Evolutionary conservation across 495 filamentous ascomycete species (phyloP).

Genomic region (Hyaloscypha hepaticicola): DNA sequence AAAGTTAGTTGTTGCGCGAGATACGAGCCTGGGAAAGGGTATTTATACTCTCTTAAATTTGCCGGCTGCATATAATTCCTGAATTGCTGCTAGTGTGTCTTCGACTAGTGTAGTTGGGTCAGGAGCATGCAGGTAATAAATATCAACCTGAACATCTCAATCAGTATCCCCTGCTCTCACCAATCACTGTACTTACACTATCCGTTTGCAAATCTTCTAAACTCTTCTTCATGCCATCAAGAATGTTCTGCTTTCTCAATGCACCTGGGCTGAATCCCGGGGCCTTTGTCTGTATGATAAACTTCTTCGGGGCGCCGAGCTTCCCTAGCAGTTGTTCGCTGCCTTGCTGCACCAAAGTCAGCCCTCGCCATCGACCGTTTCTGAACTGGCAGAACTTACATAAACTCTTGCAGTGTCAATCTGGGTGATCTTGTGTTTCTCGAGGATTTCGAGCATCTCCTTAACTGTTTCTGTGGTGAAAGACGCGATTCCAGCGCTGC

Average conservation of each 20-base stretch:
- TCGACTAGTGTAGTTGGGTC: conserved; percentile 44
- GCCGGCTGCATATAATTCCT: conserved; percentile 39
- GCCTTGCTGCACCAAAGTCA: conserved; percentile 14
- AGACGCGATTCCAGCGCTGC: neutral
- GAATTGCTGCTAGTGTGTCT: conserved; percentile 41
- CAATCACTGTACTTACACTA: conserved; percentile 22
- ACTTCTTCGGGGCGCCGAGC: conserved; percentile 31
- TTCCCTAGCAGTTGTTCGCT: conserved; percentile 38
- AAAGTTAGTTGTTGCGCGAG: conserved; percentile 42
- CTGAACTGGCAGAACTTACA: conserved; percentile 17
- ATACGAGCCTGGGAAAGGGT: neutral
- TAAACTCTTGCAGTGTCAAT: conserved; percentile 40
- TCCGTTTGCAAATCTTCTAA: conserved; percentile 35
- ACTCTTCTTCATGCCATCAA: conserved; percentile 35
- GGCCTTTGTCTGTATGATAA: conserved; percentile 40
- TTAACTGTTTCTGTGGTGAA: neutral
- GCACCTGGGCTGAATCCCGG: conserved; percentile 28
- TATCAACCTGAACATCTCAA: conserved; percentile 27
- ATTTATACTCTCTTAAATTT: conserved; percentile 33
- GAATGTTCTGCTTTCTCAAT: conserved; percentile 33
- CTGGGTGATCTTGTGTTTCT: conserved; percentile 27
- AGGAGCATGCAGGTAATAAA: conserved; percentile 44
- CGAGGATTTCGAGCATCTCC: too few species aligned
- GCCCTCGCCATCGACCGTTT: neutral
- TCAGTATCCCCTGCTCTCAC: neutral